Base-by-base conservation (phyloP, 2,329 filamentous ascomycete species). In the Alternaria sp. region DNA sequence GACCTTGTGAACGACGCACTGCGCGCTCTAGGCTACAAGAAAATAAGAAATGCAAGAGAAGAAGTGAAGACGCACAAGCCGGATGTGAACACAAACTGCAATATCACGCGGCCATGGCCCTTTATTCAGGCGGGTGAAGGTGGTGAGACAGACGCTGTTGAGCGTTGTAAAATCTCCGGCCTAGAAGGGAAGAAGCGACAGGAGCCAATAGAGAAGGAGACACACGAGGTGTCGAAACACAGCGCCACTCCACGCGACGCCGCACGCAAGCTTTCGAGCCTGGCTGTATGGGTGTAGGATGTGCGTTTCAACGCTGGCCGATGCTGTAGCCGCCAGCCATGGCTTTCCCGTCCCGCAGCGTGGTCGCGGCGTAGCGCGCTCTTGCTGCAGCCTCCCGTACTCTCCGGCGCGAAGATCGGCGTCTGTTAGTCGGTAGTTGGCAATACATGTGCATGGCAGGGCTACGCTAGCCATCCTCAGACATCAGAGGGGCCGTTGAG, bases 281-380 rank as follows among this genome's bases (percentile, higher is more conserved):
- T 77, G 69, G 71, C 58, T 72, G 63, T 63, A 49, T 73, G 71
- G 63, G 66, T 75, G 70, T 74, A 70, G 66, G 71, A 75, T 76
- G 66, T 73, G 67, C 62, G 76, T 78, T 78, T 79, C 76, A 78
- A 72, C 67, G 62, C 63, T 58, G 75, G 66, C 75, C 75, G 71
- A 70, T 68, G 63, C 65, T 75, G 75, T 79, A 80, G 76, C 74
- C 78, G 77, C 78, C 75, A 66, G 70, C 63, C 63, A 65, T 64
- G 56, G 51, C 59, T 58, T 51, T 69, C 57, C 70, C 68, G 69
- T 64, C 71, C 67, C 67, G 73, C 65, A 63, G 68, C 64, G 63
- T 62, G 63, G 60, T 58, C 67, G 69, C 63, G 70, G 71, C 73
- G 71, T 73, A 71, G 68, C 66, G 68, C 72, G 66, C 68, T 64